A percentile compares a stretch with the other conserved stretches of the same genome.
These are phyloP conservation scores for Cinchona pubescens DNA, from an alignment of 257 asterid species.

Conservation along the genomic window DNA sequence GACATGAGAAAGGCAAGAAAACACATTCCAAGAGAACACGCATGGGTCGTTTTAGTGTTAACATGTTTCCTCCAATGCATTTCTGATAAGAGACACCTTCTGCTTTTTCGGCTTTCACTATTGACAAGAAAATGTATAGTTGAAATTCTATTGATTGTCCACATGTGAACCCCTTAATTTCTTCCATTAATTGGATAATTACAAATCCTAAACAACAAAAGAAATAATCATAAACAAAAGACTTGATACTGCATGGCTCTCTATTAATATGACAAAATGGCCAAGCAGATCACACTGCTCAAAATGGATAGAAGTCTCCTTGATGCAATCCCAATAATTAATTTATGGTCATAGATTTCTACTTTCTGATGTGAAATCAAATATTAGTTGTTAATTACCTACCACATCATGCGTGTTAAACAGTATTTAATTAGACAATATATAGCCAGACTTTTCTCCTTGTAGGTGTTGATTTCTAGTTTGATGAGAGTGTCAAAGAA, in stretches of 20 bases:
- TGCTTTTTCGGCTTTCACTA: slow-evolving; percentile 4
- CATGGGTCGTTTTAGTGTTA: background rate
- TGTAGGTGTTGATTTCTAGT: slow-evolving; percentile 16
- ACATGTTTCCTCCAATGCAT: background rate
- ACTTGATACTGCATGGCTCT: background rate
- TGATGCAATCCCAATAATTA: slow-evolving; percentile 31
- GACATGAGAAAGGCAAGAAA: background rate
- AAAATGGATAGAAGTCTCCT: slow-evolving; percentile 58
- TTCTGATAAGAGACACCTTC: background rate
- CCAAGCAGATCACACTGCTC: slow-evolving; percentile 51
- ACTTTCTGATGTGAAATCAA: slow-evolving; percentile 3
- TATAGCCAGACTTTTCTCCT: background rate
- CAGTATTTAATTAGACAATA: background rate
- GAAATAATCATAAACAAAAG: background rate
- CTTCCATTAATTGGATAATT: background rate
- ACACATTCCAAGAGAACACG: background rate
- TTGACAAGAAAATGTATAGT: background rate
- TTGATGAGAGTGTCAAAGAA: background rate
- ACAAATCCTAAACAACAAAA: slow-evolving; percentile 9
- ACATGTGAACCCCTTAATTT: background rate
- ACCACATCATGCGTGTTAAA: background rate
- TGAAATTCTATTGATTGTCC: background rate
- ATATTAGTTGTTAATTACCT: slow-evolving; percentile 3
- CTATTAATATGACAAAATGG: background rate
- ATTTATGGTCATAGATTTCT: background rate